phyloP scores from a whole-genome alignment of 1,139 yeast genomes.

The Candida labiduridarum region DNA sequence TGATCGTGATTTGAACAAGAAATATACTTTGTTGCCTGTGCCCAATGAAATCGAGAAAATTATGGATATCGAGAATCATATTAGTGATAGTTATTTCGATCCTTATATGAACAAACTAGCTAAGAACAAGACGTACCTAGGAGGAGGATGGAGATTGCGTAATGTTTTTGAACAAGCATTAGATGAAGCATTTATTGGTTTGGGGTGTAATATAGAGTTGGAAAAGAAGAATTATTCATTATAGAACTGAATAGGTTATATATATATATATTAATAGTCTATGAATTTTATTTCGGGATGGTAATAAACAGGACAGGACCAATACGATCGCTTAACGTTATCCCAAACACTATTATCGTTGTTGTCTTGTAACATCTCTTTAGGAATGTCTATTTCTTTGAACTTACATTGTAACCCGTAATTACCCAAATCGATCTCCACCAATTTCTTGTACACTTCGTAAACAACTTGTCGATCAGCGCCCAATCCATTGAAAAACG shows the following conservation, averaged over 20 bases:
- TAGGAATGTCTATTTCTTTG: constrained; percentile 46
- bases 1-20: constrained; percentile 61
- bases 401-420: constrained; percentile 72
- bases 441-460: constrained; percentile 85
- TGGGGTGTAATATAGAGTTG: constrained; percentile 74
- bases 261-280: constrained; percentile 26
- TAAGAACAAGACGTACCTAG: constrained; percentile 69
- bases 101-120: constrained; percentile 56
- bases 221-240: constrained; percentile 47
- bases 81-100: constrained; percentile 45
- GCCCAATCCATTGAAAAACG: constrained; percentile 95
- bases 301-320: constrained; percentile 70
- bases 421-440: constrained; percentile 74
- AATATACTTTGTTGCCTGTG: constrained; percentile 35
- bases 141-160: constrained; percentile 81
- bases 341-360: constrained; percentile 58
- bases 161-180: constrained; percentile 75
- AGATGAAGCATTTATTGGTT: constrained; percentile 87
- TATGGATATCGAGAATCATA: constrained; percentile 57
- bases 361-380: constrained; percentile 28
- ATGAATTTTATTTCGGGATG: constrained; percentile 63
- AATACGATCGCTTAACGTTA: constrained; percentile 69
- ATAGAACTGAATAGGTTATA: neutral
- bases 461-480: constrained; percentile 89
- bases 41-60: constrained; percentile 32